Conservation (phyloP, 345 rosid genomes). For the Ailanthus altissimus region DNA sequence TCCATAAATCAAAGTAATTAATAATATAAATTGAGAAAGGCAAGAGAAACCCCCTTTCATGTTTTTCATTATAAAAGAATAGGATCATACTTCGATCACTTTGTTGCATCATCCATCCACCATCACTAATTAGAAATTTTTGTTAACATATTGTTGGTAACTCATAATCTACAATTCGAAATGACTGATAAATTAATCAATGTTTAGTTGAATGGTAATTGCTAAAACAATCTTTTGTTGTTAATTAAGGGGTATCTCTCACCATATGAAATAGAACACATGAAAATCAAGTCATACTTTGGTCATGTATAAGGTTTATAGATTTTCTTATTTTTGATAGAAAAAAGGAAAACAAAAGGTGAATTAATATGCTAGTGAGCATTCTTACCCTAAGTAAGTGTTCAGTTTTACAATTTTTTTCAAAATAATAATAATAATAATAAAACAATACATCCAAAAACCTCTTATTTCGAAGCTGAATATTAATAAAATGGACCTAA, state of each 20-base stretch:
- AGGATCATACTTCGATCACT: neutral
- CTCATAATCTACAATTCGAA: neutral
- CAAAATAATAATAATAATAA: too few relatives aligned
- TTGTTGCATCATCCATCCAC: neutral
- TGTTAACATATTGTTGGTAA: neutral
- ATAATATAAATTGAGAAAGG: neutral
- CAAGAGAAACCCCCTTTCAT: neutral
- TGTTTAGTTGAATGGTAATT: neutral
- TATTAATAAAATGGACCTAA: neutral
- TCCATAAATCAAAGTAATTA: constrained; percentile 14
- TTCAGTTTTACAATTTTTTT: too few relatives aligned
- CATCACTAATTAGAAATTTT: neutral
- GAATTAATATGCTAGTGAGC: neutral
- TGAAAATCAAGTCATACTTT: neutral
- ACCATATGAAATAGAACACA: neutral
- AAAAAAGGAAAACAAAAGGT: neutral
- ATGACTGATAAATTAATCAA: neutral
- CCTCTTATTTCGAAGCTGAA: neutral
- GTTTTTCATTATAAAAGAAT: neutral
- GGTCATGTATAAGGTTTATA: neutral
- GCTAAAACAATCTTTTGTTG: neutral
- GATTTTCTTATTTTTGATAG: neutral
- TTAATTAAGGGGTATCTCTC: neutral
- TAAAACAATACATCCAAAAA: too few relatives aligned
- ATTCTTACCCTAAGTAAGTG: neutral